Evolutionary conservation across 176 grass and related monocot genomes (phyloP).

Genomic region (Urochloa ruziziensis): DNA sequence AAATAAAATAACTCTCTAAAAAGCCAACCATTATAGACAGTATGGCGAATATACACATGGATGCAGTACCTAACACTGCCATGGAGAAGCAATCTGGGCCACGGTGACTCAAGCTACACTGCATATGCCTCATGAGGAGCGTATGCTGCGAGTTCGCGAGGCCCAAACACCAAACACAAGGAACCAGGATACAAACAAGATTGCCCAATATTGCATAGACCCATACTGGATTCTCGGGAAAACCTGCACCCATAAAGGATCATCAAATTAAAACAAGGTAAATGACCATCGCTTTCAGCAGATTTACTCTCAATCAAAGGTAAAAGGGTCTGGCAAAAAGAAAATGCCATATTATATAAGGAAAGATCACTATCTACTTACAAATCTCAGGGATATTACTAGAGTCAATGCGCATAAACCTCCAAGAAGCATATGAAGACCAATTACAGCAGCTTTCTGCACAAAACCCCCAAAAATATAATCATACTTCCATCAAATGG

Average conservation of each 20-base stretch:
- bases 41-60: constrained; percentile 38
- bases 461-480: constrained; percentile 29
- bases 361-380: constrained; percentile 51
- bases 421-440: constrained; percentile 79
- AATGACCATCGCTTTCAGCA: neutral
- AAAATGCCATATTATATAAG: constrained; percentile 9
- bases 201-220: constrained; percentile 63
- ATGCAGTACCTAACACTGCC: constrained; percentile 13
- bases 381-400: constrained; percentile 87
- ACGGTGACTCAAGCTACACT: neutral
- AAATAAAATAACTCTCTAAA: neutral
- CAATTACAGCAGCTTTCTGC: constrained; percentile 78
- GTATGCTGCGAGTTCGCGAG: constrained; percentile 60
- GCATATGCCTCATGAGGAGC: constrained; percentile 39
- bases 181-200: constrained; percentile 85
- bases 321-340: neutral
- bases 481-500: constrained; percentile 21
- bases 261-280: neutral
- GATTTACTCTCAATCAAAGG: neutral
- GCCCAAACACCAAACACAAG: constrained; percentile 87
- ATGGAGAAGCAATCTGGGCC: neutral
- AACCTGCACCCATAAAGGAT: constrained; percentile 39
- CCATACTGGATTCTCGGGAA: constrained; percentile 75
- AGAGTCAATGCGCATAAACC: constrained; percentile 67
- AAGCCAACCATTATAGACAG: neutral